Conservation (phyloP, 768 basidiomycete species). For the Tulasnella sp. region DNA sequence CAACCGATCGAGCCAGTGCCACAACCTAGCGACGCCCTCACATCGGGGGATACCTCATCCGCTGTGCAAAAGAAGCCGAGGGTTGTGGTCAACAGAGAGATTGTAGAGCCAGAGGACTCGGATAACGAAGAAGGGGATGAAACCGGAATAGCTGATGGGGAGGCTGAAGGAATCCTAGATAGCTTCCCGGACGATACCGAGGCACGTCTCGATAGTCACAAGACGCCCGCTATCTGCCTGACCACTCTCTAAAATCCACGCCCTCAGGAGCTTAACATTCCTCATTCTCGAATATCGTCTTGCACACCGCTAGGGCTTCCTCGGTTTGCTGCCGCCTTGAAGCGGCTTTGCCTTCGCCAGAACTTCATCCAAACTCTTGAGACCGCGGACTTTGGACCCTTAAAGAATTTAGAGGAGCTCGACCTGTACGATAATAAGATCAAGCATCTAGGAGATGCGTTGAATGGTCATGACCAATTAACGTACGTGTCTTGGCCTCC, state of each 20-base stretch:
- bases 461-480: conserved; percentile 52
- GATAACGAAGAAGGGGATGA: conserved; percentile 25
- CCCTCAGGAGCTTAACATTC: conserved; percentile 76
- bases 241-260: background rate
- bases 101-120: conserved; percentile 32
- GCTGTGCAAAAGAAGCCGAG: background rate
- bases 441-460: conserved; percentile 62
- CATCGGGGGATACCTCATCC: background rate
- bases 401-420: conserved; percentile 76
- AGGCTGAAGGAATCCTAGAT: conserved; percentile 56
- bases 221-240: conserved; percentile 13
- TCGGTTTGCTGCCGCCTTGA: conserved; percentile 67
- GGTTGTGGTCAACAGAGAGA: conserved; percentile 32
- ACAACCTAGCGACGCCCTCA: background rate
- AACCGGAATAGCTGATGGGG: conserved; percentile 33
- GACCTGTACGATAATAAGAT: conserved; percentile 97
- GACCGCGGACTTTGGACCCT: conserved; percentile 60
- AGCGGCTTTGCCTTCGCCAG: conserved; percentile 77
- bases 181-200: conserved; percentile 83
- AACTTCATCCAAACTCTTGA: conserved; percentile 74
- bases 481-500: conserved; percentile 46
- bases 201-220: conserved; percentile 45
- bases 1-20: background rate
- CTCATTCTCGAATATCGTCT: conserved; percentile 72
- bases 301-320: conserved; percentile 50